Evolutionary conservation across 2,329 filamentous ascomycete genomes (phyloP).

Genomic region (Aspergillus vadensis): DNA sequence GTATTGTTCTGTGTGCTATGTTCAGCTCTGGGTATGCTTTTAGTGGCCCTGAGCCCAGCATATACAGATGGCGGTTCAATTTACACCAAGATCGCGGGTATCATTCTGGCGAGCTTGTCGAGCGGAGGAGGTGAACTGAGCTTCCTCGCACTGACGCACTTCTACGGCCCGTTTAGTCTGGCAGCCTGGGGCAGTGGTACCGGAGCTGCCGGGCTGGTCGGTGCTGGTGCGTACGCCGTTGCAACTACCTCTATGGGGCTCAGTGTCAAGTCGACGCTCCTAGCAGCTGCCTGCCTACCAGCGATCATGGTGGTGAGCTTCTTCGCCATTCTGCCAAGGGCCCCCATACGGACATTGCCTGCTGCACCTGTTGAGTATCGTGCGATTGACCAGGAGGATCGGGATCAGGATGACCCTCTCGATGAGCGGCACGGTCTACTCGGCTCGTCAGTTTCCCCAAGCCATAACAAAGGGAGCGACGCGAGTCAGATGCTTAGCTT

Average conservation of each 20-base stretch:
- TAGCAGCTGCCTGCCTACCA: slow-evolving; percentile 78
- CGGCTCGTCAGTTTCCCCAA: slow-evolving; percentile 21
- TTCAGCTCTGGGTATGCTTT: slow-evolving; percentile 82
- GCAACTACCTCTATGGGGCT: slow-evolving; percentile 79
- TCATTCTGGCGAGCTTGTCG: slow-evolving; percentile 80
- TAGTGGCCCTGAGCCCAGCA: slow-evolving; percentile 77
- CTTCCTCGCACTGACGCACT: slow-evolving; percentile 89
- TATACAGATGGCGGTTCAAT: slow-evolving; percentile 61
- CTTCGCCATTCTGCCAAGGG: slow-evolving; percentile 75
- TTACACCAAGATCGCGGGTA: slow-evolving; percentile 74
- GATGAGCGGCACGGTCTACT: slow-evolving; percentile 37
- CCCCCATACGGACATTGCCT: slow-evolving; percentile 58
- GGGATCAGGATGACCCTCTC: slow-evolving; percentile 35
- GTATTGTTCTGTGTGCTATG: slow-evolving; percentile 73
- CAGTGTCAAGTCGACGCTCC: slow-evolving; percentile 70
- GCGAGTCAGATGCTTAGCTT: slow-evolving; percentile 24
- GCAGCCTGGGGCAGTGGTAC: slow-evolving; percentile 93
- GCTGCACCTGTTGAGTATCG: slow-evolving; percentile 56
- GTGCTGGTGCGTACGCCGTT: slow-evolving; percentile 83
- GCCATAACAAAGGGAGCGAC: slow-evolving; percentile 24
- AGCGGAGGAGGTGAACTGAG: slow-evolving; percentile 87
- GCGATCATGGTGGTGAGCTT: slow-evolving; percentile 80
- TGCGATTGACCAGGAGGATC: slow-evolving; percentile 49
- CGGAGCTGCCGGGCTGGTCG: slow-evolving; percentile 82
- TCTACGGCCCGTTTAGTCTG: slow-evolving; percentile 83